A percentile compares a stretch with the other conserved stretches of the same genome.
phyloP scores from a whole-genome alignment of 345 rosid genomes.

The Corchorus olitorius region DNA sequence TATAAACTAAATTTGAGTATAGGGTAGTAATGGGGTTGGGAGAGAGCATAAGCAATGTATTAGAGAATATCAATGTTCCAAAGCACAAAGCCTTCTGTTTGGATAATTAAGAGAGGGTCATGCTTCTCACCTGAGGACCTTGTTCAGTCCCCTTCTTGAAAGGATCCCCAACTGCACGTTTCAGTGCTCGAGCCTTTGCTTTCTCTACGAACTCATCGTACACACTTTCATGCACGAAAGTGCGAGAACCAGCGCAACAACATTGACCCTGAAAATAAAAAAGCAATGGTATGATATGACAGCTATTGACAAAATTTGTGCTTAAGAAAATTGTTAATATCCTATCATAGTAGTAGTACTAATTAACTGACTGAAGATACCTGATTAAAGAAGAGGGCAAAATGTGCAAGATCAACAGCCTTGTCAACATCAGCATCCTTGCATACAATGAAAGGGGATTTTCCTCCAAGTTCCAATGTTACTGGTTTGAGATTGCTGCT shows the following conservation, averaged over 20 bases:
- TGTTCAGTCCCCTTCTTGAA: constrained; percentile 82
- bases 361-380: constrained; percentile 31
- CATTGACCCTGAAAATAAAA: constrained; percentile 76
- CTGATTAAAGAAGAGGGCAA: constrained; percentile 93
- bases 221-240: constrained; percentile 78
- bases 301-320: not conserved
- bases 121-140: constrained; percentile 86
- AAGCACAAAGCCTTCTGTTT: not conserved
- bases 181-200: constrained; percentile 72
- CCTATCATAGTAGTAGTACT: not conserved
- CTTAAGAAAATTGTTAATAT: not conserved
- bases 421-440: constrained; percentile 91
- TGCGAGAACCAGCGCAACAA: constrained; percentile 96
- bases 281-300: not conserved
- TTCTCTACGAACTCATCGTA: constrained; percentile 90
- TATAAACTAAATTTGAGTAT: not conserved
- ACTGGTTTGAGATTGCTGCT: constrained; percentile 90
- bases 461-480: constrained; percentile 96
- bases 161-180: constrained; percentile 83
- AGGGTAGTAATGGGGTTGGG: not conserved
- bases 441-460: constrained; percentile 93
- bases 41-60: not conserved
- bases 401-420: constrained; percentile 85
- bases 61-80: not conserved
- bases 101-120: not conserved